phyloP scores from a whole-genome alignment of 2,329 filamentous ascomycete genomes.

The Fusarium zealandicum region DNA sequence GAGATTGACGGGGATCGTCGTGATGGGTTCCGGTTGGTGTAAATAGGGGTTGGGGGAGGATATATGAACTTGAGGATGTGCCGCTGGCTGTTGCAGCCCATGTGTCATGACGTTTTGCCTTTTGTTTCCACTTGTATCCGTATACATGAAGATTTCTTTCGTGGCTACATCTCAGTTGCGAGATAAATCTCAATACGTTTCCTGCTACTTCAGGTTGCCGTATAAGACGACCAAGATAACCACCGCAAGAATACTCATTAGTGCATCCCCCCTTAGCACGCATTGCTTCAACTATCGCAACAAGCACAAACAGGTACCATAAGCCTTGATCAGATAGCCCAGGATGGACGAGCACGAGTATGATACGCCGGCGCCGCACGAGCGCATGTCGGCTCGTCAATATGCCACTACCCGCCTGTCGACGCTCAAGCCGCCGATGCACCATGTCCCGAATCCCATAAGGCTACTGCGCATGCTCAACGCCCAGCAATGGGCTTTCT shows the following conservation, averaged over 20 bases:
- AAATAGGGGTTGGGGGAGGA: slow-evolving; percentile 20
- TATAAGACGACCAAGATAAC: too few relatives aligned
- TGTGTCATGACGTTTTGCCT: not conserved
- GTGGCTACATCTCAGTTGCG: too few relatives aligned
- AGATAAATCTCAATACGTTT: too few relatives aligned
- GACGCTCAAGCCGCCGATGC: slow-evolving; percentile 64
- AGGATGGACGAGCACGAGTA: slow-evolving; percentile 40
- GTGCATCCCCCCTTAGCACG: too few relatives aligned
- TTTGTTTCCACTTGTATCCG: too few relatives aligned
- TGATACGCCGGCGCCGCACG: slow-evolving; percentile 52
- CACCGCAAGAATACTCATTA: too few relatives aligned
- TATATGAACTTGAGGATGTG: slow-evolving; percentile 24
- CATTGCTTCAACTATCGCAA: too few relatives aligned
- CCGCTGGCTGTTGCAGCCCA: not conserved
- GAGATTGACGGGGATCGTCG: slow-evolving; percentile 34
- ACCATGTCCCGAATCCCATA: slow-evolving; percentile 61
- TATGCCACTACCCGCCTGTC: slow-evolving; percentile 62
- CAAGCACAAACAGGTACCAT: too few relatives aligned
- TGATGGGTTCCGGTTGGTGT: slow-evolving; percentile 13
- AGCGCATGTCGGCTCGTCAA: slow-evolving; percentile 56
- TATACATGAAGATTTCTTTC: too few relatives aligned
- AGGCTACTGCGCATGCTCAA: slow-evolving; percentile 57
- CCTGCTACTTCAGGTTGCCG: too few relatives aligned
- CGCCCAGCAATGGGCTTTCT: slow-evolving; percentile 62
- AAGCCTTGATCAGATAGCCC: not conserved